Percentiles rank a stretch among this genome's conserved stretches.
phyloP scores from a whole-genome alignment of 805 yeast species.

The Metschnikowia proteae region DNA sequence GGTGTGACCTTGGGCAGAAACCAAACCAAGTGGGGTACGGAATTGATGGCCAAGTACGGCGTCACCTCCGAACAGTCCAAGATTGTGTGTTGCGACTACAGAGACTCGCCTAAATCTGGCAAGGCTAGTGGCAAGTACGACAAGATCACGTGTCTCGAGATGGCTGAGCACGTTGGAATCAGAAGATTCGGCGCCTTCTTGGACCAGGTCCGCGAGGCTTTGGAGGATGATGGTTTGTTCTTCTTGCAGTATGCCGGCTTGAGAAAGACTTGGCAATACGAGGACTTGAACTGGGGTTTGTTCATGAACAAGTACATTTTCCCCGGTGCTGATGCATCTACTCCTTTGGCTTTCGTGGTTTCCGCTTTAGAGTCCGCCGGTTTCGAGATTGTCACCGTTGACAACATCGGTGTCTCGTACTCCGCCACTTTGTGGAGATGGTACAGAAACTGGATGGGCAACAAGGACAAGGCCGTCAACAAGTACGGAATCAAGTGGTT shows the following conservation, averaged over 20 bases:
- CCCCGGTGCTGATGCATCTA: constrained; percentile 97
- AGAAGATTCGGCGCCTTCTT: constrained; percentile 75
- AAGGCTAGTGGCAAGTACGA: constrained; percentile 53
- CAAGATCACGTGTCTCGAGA: constrained; percentile 86
- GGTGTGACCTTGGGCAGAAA: constrained; percentile 88
- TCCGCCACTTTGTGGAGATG: constrained; percentile 89
- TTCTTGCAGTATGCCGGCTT: constrained; percentile 86
- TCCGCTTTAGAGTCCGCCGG: constrained; percentile 77
- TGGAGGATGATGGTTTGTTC: constrained; percentile 89
- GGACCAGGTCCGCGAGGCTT: constrained; percentile 76
- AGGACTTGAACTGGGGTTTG: constrained; percentile 90
- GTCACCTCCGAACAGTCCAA: constrained; percentile 64
- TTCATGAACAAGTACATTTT: constrained; percentile 94
- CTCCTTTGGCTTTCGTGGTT: constrained; percentile 82
- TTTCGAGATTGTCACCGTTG: constrained; percentile 78
- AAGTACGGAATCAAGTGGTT: constrained; percentile 89
- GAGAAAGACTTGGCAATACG: constrained; percentile 91
- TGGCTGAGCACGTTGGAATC: constrained; percentile 96
- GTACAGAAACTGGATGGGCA: constrained; percentile 91
- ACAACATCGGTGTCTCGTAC: constrained; percentile 89
- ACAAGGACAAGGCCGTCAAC: constrained; percentile 68
- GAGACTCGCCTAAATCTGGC: constrained; percentile 76
- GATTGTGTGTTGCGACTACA: constrained; percentile 80
- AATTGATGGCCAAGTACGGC: constrained; percentile 63
- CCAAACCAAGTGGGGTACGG: constrained; percentile 88